These are phyloP conservation scores for Epichloe glyceriae DNA, from an alignment of 2,329 filamentous ascomycete species.

Conservation along the genomic window DNA sequence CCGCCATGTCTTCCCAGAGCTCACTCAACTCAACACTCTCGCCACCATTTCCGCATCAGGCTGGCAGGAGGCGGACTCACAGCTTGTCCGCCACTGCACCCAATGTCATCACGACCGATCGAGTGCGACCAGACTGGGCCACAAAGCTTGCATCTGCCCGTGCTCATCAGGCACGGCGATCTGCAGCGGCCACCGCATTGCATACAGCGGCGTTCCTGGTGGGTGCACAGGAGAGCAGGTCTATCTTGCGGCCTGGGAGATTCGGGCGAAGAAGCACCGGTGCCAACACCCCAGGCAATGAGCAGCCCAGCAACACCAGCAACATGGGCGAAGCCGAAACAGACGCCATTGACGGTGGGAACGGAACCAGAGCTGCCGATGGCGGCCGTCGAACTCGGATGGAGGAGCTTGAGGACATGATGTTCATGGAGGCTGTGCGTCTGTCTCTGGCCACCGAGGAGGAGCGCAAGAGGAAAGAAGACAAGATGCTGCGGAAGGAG, in stretches of 20 bases:
- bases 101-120: slow-evolving; percentile 83
- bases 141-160: slow-evolving; percentile 77
- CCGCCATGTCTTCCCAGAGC: slow-evolving; percentile 77
- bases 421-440: slow-evolving; percentile 95
- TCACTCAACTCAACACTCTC: slow-evolving; percentile 53
- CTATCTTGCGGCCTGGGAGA: slow-evolving; percentile 31
- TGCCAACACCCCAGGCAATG: slow-evolving; percentile 16
- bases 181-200: slow-evolving; percentile 83
- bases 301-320: slow-evolving; percentile 3
- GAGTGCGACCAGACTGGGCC: slow-evolving; percentile 86
- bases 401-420: slow-evolving; percentile 90
- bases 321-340: slow-evolving; percentile 11
- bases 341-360: slow-evolving; percentile 12
- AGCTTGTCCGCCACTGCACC: slow-evolving; percentile 70
- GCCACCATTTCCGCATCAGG: slow-evolving; percentile 23
- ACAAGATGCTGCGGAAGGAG: slow-evolving; percentile 46
- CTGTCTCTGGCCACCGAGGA: slow-evolving; percentile 86
- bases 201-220: slow-evolving; percentile 93
- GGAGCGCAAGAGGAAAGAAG: slow-evolving; percentile 72
- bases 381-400: slow-evolving; percentile 39
- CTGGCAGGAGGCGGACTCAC: slow-evolving; percentile 35
- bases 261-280: slow-evolving; percentile 43
- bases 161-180: slow-evolving; percentile 70
- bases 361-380: slow-evolving; percentile 10
- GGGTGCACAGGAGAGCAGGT: slow-evolving; percentile 45